Base-by-base conservation (phyloP, 176 grass and related monocot genomes). In the Tuctoria greenei region DNA sequence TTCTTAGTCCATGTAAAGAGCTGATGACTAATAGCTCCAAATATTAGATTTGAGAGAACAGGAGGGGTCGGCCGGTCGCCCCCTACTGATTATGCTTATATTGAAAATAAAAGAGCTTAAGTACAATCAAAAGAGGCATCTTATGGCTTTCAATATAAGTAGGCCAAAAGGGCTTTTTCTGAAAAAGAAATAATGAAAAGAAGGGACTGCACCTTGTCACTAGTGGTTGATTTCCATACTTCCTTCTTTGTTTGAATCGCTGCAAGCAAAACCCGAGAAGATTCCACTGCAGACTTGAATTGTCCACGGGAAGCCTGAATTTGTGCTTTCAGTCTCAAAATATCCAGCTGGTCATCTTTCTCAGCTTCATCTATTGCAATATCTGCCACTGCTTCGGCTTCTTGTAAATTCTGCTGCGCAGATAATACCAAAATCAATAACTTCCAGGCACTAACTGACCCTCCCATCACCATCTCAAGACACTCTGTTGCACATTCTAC, bases 281-380 rank as follows among this genome's bases (percentile, higher is more conserved):
- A 90, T 80, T 99, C 92, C 41, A 99, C 88, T 47, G 95, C 95
- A 80, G 66, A 76, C 42, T 84, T 95, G 64, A 85, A 92, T 12
- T 90, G 87, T 74, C 87, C 87, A 72, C 85, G 68, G 59, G 79
- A 85, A 81, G 84, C 76, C 80, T 90, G 91, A 84, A 95, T 81
- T 61, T 82, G 56, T 61, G 95, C 92, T 88, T 95, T 99, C 81
- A 95, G 80, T 56, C 57, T 85, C 35, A 95, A 83, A 76, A 95
- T 81, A 68, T 69, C 92, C 82, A 99, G 82, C 40, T 92, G 89
- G 73, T 87, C 89, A 79, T 77, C 68, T 77, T 76, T 79, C 66
- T 87, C 95, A 75, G 84, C 86, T 79, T 95, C 91, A 71, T 90
- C 87, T 43, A 95, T 88, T 69, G 91, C 89, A 73, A 99, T 83